phyloP scores from a whole-genome alignment of 306 rosid species.

The Begonia fuchsioides region DNA sequence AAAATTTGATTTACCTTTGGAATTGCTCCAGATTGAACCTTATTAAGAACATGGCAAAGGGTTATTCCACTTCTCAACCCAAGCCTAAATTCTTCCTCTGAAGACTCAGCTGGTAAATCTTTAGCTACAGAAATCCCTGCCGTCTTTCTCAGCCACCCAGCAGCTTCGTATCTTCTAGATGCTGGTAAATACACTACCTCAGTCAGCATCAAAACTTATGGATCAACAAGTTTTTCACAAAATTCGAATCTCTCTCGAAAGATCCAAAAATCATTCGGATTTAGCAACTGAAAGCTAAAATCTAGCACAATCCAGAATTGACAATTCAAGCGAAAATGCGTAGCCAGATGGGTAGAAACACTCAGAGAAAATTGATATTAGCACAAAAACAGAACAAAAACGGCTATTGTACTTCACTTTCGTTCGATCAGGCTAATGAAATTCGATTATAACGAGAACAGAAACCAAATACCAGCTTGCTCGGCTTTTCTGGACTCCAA shows the following conservation, averaged over 20 bases:
- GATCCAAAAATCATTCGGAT: not conserved
- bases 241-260: too few species aligned
- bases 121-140: constrained; percentile 89
- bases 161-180: constrained; percentile 81
- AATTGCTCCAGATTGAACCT: constrained; percentile 73
- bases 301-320: too few species aligned
- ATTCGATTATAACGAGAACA: not conserved
- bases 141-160: constrained; percentile 93
- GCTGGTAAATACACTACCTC: constrained; percentile 27
- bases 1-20: constrained; percentile 36
- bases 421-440: not conserved
- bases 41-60: constrained; percentile 75
- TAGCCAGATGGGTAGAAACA: not conserved
- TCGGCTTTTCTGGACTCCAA: constrained; percentile 70
- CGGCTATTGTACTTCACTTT: not conserved
- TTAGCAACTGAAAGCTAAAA: too few species aligned
- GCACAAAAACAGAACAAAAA: too few species aligned
- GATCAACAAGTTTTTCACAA: too few species aligned
- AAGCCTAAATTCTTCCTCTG: constrained; percentile 94
- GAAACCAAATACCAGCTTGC: constrained; percentile 52
- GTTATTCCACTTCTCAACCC: constrained; percentile 90
- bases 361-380: too few species aligned
- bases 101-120: constrained; percentile 91
- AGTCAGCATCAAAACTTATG: constrained; percentile 3
- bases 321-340: too few species aligned